Base-by-base conservation (phyloP, 2,329 filamentous ascomycete species). In the Trichocomaceae sp. region DNA sequence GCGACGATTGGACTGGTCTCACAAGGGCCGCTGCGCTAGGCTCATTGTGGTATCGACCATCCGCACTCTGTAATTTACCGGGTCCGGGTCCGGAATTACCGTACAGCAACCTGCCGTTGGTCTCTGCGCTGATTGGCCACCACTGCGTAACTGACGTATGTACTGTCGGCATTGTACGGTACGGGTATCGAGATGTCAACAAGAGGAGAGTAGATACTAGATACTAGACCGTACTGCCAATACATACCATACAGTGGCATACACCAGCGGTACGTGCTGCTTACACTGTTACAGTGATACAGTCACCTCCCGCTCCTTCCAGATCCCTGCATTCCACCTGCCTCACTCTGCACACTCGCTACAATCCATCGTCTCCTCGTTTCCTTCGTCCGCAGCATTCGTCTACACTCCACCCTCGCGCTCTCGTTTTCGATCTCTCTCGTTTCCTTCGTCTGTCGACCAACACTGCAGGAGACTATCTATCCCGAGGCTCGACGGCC, bases 1-100 rank as follows among this genome's bases (percentile, higher is more conserved):
- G 17, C 17, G 39, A 12, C 39, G 7, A 50, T 50, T 50, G 48
- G 48, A 50, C 48, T 20, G 48, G 48, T 50, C 48, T 50, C 48
- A 50, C 31, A 37, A 26, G 20, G 47, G 47, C 19, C n/a, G 31
- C 33, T 19, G 10, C 29, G 47, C 47, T 37, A 37, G 33, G 23
- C 19, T 22, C 47, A 33, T 2, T 33, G 19, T 6, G 9, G 37
- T 10, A 42, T 17, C 19, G n/a, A 42, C 17, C 17, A 22, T 42
- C 39, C 39, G 17, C 39, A 17, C 39, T 17, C 5, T n/a, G 15
- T 17, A 39, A n/a, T 6, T 8, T 39, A 39, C 6, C 19, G 35
- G n/a, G n/a, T 13, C 3, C 35, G 35, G 12, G 12, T 3, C 31
- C 31, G 12, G 31, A 35, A 15, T 13, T 35, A 35, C 31, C 31